Base-by-base conservation (phyloP, 73 alveolate genomes). In the Uronychia binucleata region DNA sequence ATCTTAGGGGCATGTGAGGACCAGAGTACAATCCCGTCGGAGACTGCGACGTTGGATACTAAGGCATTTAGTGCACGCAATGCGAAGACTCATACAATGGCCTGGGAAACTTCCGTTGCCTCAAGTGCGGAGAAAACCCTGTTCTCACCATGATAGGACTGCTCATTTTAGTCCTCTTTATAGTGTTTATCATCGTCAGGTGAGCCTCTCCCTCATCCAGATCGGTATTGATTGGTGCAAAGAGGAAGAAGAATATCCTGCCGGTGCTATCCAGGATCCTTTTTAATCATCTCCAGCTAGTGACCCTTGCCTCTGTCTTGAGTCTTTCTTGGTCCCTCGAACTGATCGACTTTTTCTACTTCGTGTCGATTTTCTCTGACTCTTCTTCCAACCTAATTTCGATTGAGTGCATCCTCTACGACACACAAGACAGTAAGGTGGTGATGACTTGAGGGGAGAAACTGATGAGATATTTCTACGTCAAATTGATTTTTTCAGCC, bases 41-140 rank as follows among this genome's bases (percentile, higher is more conserved):
- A 79, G 83, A 58, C 26, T 86, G 92, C 28, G 83, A 26, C 28
- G 77, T 34, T 1, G 93, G 93, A 26, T 86, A 86, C 33, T 58
- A 82, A 11, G 93, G 89, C 1, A 19, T 67, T n/a, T 33, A 77
- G 29, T 86, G 93, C 30, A n/a, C 90, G 30, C 28, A 29, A n/a
- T 86, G 92, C 35, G 5, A 28, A 31, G 60, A 28, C 5, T 88
- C 78, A n/a, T 86, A 79, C 67, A 31, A 58, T n/a, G 29, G 85
- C 1, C 1, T n/a, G 1, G 77, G 86, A 14, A 33, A 81, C 29
- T 80, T 33, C 58, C 28, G 57, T 31, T 86, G 93, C 29, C 0
- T 26, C 1, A 60, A 58, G 28, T 86, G 93, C 30, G 88, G 84
- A 34, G 34, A 77, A 31, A 13, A 27, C n/a, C 31, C 77, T 11